phyloP scores from a whole-genome alignment of 2,329 filamentous ascomycete species.

The Penicillium sp. region DNA sequence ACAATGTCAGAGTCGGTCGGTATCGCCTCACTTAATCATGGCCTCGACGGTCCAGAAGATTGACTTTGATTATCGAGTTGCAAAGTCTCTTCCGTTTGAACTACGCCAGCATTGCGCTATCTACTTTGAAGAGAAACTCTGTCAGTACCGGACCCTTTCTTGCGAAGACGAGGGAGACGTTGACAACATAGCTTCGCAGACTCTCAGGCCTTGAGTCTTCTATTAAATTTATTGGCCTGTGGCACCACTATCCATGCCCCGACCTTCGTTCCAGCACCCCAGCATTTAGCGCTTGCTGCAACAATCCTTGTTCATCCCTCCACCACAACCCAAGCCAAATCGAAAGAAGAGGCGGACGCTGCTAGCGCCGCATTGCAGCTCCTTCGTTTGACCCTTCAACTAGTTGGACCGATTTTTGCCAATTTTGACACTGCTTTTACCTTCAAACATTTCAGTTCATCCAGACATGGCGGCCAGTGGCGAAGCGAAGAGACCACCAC shows the following conservation, averaged over 20 bases:
- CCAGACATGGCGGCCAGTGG: conserved; percentile 29
- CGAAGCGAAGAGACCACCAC: conserved; percentile 20
- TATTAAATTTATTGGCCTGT: conserved; percentile 45
- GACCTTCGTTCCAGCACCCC: conserved; percentile 63
- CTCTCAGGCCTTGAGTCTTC: conserved; percentile 57
- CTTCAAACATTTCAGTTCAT: conserved; percentile 50
- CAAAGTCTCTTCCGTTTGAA: conserved; percentile 57
- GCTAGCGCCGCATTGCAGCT: conserved; percentile 66
- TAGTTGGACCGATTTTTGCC: conserved; percentile 67
- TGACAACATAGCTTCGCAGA: conserved; percentile 35
- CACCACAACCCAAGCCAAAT: conserved; percentile 68
- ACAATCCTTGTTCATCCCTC: conserved; percentile 79
- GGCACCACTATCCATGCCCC: conserved; percentile 39
- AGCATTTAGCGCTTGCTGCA: conserved; percentile 71
- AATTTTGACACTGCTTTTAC: conserved; percentile 67
- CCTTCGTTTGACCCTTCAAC: conserved; percentile 61
- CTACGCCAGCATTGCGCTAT: conserved; percentile 65
- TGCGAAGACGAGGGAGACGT: conserved; percentile 8
- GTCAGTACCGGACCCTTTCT: conserved; percentile 38
- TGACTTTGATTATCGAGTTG: conserved; percentile 47
- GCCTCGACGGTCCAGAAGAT: not conserved
- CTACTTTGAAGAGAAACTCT: conserved; percentile 71
- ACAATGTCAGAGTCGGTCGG: not conserved
- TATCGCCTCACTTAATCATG: not conserved
- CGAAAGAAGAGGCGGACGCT: conserved; percentile 58